A percentile compares a stretch with the other conserved stretches of the same genome.
phyloP scores from a whole-genome alignment of 345 rosid species.

The Gynandropsis gynandra region DNA sequence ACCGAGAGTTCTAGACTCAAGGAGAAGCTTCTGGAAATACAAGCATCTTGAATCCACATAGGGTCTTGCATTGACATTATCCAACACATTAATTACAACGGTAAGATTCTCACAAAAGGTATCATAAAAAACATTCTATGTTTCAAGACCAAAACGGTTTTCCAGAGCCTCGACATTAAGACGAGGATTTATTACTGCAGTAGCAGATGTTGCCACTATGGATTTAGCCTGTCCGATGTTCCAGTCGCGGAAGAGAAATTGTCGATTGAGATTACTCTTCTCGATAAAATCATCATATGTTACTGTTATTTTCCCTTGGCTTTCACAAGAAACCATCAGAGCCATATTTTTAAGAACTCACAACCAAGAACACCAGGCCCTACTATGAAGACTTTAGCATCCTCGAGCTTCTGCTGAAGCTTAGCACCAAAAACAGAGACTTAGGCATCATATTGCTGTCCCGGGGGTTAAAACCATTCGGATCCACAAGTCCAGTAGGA shows the following conservation, averaged over 20 bases:
- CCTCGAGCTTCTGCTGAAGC: too few species aligned
- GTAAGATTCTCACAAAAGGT: slow-evolving; percentile 66
- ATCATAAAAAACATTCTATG: slow-evolving; percentile 66
- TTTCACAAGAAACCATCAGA: slow-evolving; percentile 60
- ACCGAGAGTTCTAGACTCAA: slow-evolving; percentile 84
- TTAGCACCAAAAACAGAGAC: slow-evolving; percentile 75
- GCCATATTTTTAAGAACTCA: slow-evolving; percentile 74
- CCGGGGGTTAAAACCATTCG: slow-evolving; percentile 44
- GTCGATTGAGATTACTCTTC: slow-evolving; percentile 82
- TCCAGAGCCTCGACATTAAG: slow-evolving; percentile 65
- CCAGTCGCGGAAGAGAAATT: slow-evolving; percentile 84
- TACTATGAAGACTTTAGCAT: slow-evolving; percentile 54
- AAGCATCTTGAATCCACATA: slow-evolving; percentile 79
- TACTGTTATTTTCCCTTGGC: slow-evolving; percentile 53
- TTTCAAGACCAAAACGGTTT: slow-evolving; percentile 65
- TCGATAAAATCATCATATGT: slow-evolving; percentile 89
- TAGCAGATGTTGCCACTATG: slow-evolving; percentile 77
- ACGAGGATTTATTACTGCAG: slow-evolving; percentile 47
- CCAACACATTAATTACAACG: slow-evolving; percentile 60
- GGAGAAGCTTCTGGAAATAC: slow-evolving; percentile 79
- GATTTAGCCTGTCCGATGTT: slow-evolving; percentile 87
- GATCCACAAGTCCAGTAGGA: slow-evolving; percentile 46
- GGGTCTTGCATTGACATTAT: too few species aligned
- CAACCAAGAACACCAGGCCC: slow-evolving; percentile 91
- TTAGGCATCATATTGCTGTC: slow-evolving; percentile 76